phyloP scores from a whole-genome alignment of 257 asterid genomes.

The Ilex aquifolium region DNA sequence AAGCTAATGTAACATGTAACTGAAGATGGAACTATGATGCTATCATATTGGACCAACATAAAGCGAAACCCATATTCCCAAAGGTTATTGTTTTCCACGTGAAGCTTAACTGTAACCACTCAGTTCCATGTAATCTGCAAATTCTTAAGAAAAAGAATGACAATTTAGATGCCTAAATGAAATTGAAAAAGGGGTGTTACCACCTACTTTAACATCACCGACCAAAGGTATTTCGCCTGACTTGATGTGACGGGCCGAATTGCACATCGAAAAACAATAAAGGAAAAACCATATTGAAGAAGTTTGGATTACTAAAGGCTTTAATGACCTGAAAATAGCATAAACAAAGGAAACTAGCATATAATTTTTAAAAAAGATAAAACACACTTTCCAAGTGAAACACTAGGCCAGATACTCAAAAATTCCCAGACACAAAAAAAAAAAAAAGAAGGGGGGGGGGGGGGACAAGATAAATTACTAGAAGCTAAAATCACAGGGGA shows the following conservation, averaged over 20 bases:
- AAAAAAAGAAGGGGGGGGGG: no score
- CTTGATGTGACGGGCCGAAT: conserved; percentile 27
- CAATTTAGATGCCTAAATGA: conserved; percentile 3
- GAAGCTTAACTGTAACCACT: no score
- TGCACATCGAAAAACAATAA: conserved; percentile 64
- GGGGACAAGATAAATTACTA: no score
- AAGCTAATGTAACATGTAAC: no score
- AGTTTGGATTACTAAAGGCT: conserved; percentile 67
- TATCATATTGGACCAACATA: no score
- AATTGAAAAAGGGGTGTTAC: conserved; percentile 11
- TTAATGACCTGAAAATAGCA: conserved; percentile 51
- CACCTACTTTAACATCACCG: conserved; percentile 58
- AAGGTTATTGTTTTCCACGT: no score
- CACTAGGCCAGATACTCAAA: no score
- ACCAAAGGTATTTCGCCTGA: conserved; percentile 35
- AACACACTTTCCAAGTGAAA: background rate
- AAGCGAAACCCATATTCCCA: no score
- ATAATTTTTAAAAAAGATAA: conserved; percentile 15
- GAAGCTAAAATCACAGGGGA: no score
- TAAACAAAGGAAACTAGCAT: conserved; percentile 14
- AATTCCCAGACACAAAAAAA: no score
- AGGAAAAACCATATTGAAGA: conserved; percentile 66
- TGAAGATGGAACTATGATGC: no score
- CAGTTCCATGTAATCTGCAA: no score
- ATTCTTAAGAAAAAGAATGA: conserved; percentile 5